Conservation (phyloP, 139 green algal species). For the Tetradesmus lagerheimii region DNA sequence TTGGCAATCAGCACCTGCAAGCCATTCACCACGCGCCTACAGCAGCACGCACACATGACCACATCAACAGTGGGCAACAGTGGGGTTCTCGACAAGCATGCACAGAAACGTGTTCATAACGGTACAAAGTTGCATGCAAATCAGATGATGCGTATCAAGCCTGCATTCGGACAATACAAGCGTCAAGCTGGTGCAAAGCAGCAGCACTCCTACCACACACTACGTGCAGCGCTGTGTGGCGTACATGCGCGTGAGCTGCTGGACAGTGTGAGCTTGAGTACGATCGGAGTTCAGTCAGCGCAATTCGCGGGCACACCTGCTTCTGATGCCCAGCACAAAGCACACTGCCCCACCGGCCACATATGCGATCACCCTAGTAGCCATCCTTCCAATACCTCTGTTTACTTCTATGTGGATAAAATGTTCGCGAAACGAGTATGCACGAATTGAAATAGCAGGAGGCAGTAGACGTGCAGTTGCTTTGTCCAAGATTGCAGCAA, state of each 20-base stretch:
- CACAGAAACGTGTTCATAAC: background rate
- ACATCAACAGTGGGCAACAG: too few relatives aligned
- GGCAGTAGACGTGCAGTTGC: background rate
- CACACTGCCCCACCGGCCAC: slow-evolving; percentile 7
- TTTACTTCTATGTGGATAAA: background rate
- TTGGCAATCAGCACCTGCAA: slow-evolving; percentile 47
- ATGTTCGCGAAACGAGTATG: background rate
- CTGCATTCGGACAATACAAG: background rate
- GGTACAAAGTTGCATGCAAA: background rate
- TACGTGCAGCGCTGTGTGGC: background rate
- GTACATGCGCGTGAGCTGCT: background rate
- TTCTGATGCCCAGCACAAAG: slow-evolving; percentile 2
- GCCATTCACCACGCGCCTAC: slow-evolving; percentile 35
- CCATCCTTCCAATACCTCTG: background rate
- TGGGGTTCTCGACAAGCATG: background rate
- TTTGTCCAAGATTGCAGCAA: background rate
- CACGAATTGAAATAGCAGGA: background rate
- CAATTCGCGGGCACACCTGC: background rate
- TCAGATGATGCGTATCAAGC: background rate
- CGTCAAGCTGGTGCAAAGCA: background rate
- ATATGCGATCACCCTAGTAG: background rate
- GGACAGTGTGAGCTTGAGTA: background rate
- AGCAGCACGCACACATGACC: background rate
- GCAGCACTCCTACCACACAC: background rate
- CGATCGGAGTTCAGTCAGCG: background rate